Evolutionary conservation across 2,329 filamentous ascomycete species (phyloP).

Genomic region (Penicillium psychrosexuale): DNA sequence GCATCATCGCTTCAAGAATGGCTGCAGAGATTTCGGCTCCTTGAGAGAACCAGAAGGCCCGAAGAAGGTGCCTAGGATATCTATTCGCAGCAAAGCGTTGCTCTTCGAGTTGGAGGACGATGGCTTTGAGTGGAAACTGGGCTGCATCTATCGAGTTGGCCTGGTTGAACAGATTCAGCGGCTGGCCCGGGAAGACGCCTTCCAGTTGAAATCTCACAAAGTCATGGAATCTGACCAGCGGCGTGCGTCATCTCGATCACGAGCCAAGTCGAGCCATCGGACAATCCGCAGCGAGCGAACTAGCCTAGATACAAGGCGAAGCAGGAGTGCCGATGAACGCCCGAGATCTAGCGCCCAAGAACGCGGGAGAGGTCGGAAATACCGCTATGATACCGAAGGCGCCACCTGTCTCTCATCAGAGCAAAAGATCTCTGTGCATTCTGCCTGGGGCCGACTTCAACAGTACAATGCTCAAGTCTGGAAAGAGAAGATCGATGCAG

Average conservation of each 20-base stretch:
- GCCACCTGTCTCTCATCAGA: slow-evolving; percentile 68
- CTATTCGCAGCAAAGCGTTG: slow-evolving; percentile 74
- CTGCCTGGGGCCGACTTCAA: slow-evolving; percentile 73
- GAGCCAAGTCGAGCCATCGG: slow-evolving; percentile 52
- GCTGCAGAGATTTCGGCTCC: slow-evolving; percentile 82
- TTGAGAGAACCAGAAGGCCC: slow-evolving; percentile 81
- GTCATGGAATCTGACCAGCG: slow-evolving; percentile 65
- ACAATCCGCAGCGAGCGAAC: slow-evolving; percentile 42
- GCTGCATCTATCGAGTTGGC: slow-evolving; percentile 87
- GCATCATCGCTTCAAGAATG: slow-evolving; percentile 87
- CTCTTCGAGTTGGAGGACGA: slow-evolving; percentile 94
- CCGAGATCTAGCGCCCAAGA: slow-evolving; percentile 31
- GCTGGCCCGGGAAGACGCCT: slow-evolving; percentile 84
- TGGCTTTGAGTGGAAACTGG: slow-evolving; percentile 94
- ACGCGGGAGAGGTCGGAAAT: slow-evolving; percentile 39
- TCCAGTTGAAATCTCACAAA: slow-evolving; percentile 80
- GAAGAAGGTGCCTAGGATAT: slow-evolving; percentile 81
- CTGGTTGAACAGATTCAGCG: slow-evolving; percentile 86
- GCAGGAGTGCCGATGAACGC: slow-evolving; percentile 55
- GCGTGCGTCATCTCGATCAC: slow-evolving; percentile 50
- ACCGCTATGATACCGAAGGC: slow-evolving; percentile 75
- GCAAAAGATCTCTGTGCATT: slow-evolving; percentile 68
- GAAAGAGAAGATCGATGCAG: slow-evolving; percentile 83
- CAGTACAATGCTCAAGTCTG: slow-evolving; percentile 83
- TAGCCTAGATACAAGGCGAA: slow-evolving; percentile 46